These are phyloP conservation scores for Paecilomyces fulvus DNA, from an alignment of 2,329 filamentous ascomycete species.

Conservation along the genomic window DNA sequence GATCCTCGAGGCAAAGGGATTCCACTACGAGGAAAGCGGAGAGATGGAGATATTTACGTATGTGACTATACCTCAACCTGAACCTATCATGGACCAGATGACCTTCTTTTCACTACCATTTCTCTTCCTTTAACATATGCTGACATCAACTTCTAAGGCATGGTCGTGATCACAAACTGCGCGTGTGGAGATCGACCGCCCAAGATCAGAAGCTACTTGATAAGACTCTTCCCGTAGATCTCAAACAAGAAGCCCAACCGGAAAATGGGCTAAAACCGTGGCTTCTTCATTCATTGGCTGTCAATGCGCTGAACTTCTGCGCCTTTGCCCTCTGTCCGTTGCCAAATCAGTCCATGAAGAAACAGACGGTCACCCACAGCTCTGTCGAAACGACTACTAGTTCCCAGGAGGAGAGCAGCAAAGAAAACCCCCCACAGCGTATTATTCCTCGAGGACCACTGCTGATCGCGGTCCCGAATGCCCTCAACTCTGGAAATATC, in stretches of 20 bases:
- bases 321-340: constrained; percentile 59
- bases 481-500: constrained; percentile 63
- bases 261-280: constrained; percentile 56
- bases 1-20: constrained; percentile 65
- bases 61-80: constrained; percentile 26
- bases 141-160: constrained; percentile 51
- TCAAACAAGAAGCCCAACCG: constrained; percentile 31
- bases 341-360: constrained; percentile 1
- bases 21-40: constrained; percentile 38
- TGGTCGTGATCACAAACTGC: constrained; percentile 77
- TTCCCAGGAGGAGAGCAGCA: constrained; percentile 18
- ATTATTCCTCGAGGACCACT: constrained; percentile 27
- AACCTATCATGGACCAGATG: neutral
- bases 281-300: constrained; percentile 73
- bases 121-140: constrained; percentile 1
- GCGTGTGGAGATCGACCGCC: constrained; percentile 71
- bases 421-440: constrained; percentile 3
- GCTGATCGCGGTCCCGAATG: constrained; percentile 73
- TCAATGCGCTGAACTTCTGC: constrained; percentile 96
- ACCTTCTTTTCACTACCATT: constrained; percentile 1
- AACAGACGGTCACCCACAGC: constrained; percentile 7
- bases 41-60: constrained; percentile 74
- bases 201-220: constrained; percentile 52
- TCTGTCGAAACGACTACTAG: neutral
- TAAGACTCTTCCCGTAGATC: constrained; percentile 62